Evolutionary conservation across 2,329 filamentous ascomycete genomes (phyloP), one percentile per base, ranked within the genome.

Genomic region (Myriosclerotinia duriaeana): DNA sequence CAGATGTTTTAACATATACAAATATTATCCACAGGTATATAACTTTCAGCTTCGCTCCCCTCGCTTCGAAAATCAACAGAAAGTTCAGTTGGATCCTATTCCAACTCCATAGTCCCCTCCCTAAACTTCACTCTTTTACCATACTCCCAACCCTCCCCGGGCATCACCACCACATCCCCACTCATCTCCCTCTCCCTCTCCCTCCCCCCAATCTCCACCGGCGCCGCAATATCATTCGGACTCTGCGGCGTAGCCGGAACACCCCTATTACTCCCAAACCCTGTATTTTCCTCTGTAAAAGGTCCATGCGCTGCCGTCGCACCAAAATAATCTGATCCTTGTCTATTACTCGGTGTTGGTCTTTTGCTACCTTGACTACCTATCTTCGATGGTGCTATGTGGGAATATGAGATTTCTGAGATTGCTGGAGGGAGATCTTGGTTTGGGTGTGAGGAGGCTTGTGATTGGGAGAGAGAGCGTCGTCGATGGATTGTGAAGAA

Each of bases 181-280:
- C 34, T 38, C 6, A 22, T 22, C 26, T 36, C 26, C 12, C 5
- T 38, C 30, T n/a, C 44, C 4, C 81, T 22, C 26, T 36, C 26
- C 12, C 5, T 38, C 30, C 34, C 44, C 4, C 81, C 83, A 15
- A 87, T 83, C 77, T 87, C 85, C 3, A 87, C 83, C 5, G 84
- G 80, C 26, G 77, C 78, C 0, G 79, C 75, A 52, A 85, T 84
- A 70, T 85, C 83, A 12, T 77, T 79, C 5, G 84, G 83, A 17
- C 76, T 77, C 15, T 83, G 76, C 9, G 84, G 83, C 54, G 74
- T 74, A 30, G 78, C 64, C 3, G 81, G 80, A 30, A 83, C 81
- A 0, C 79, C 79, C 44, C 55, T 56, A 6, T 53, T 12, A 46
- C 30, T 34, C 20, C 8, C 44, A n/a, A 69, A 71, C 42, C 71